Evolutionary conservation across 257 asterid species (phyloP).

Genomic region (Solanum tacnaense): DNA sequence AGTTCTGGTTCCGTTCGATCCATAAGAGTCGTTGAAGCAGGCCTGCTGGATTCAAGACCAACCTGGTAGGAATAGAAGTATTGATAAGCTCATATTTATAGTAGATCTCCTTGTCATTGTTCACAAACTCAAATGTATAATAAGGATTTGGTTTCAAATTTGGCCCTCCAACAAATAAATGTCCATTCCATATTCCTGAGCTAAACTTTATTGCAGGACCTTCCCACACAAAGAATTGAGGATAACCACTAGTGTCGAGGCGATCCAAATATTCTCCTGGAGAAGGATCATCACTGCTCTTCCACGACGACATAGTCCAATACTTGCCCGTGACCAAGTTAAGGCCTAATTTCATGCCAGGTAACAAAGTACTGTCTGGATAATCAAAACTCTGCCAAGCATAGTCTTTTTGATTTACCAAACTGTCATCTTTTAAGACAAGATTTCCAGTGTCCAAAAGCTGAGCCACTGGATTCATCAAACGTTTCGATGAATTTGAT

Average conservation of each 20-base stretch:
- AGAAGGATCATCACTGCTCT: conserved; percentile 8
- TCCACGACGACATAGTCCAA: conserved; percentile 1
- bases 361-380: conserved; percentile 1
- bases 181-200: conserved; percentile 9
- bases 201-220: background rate
- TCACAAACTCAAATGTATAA: background rate
- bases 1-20: background rate
- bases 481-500: background rate
- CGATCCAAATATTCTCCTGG: background rate
- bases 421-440: background rate
- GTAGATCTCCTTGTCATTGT: background rate
- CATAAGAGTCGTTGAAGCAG: background rate
- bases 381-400: conserved; percentile 12
- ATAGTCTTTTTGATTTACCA: background rate
- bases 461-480: conserved; percentile 1
- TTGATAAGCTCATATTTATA: background rate
- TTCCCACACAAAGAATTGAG: background rate
- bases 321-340: background rate
- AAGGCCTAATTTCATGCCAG: conserved; percentile 10
- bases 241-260: background rate
- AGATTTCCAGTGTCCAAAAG: conserved; percentile 13
- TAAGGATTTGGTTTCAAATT: background rate
- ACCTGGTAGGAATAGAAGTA: background rate
- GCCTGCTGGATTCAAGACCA: background rate
- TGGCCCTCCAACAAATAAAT: background rate